Conservation (phyloP, 441 rosid genomes). For the Adansonia gregorii region DNA sequence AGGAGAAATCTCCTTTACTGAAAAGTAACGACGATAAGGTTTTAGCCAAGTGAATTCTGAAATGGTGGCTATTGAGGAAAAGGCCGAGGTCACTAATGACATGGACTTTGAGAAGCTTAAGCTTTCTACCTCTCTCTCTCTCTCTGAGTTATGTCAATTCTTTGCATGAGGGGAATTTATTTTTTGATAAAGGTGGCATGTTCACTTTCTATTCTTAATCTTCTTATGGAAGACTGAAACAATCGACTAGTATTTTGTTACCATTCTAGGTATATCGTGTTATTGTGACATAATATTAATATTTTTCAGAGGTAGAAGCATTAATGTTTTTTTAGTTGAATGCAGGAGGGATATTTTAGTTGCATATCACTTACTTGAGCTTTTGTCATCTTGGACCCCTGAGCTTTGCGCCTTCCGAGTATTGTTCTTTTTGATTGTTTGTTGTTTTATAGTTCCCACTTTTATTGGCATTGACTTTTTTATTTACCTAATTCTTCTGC, state of each 20-base stretch:
- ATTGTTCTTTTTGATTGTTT: slow-evolving; percentile 29
- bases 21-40: slow-evolving; percentile 49
- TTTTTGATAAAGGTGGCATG: not conserved
- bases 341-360: slow-evolving; percentile 87
- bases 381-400: slow-evolving; percentile 90
- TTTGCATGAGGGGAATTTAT: not conserved
- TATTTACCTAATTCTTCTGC: slow-evolving; percentile 27
- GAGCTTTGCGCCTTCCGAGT: slow-evolving; percentile 80
- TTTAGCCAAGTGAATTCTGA: slow-evolving; percentile 46
- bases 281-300: slow-evolving; percentile 13
- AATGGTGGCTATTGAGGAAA: slow-evolving; percentile 41
- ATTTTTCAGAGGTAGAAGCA: slow-evolving; percentile 14
- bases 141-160: not conserved
- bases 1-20: slow-evolving; percentile 54
- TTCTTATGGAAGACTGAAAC: not conserved
- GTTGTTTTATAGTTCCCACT: slow-evolving; percentile 23
- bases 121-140: slow-evolving; percentile 37
- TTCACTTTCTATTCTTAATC: not conserved
- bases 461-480: slow-evolving; percentile 21
- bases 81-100: slow-evolving; percentile 36
- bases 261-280: not conserved
- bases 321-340: slow-evolving; percentile 25
- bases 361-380: slow-evolving; percentile 87
- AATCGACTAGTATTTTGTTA: not conserved
- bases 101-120: slow-evolving; percentile 66